Base-by-base conservation (phyloP, 225 moss, liverwort and hornwort species). In the Pseudoscleropodium purum region DNA sequence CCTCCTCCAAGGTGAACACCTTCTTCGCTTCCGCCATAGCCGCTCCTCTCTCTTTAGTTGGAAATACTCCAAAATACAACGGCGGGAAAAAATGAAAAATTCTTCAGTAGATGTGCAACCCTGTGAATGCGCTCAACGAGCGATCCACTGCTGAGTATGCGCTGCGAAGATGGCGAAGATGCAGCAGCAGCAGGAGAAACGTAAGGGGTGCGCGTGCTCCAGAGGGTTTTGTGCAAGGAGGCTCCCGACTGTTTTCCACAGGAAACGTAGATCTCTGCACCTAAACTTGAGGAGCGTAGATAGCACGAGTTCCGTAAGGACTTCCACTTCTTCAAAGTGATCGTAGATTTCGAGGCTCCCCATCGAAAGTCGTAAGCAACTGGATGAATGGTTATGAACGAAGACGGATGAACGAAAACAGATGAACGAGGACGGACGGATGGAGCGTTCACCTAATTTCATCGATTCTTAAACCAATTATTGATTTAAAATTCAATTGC, bases 1-100 rank as follows among this genome's bases (percentile, higher is more conserved):
- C 95, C 39, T 95, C 93, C 88, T 81, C 81, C 90, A 95, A 79
- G 61, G 89, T 88, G 87, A 82, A 95, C 14, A 92, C 77, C 92
- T 92, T 93, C 90, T 63, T 84, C 61, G 62, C 90, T 70, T 87
- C 87, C 90, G 93, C 89, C 94, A 94, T 94, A 49, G 90, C 90
- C 51, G 85, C 43, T 52, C 33, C 23, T 49, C 25, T 26, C 82
- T 81, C 51, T 45, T 30, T 18, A 6, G 37, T 11, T 31, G 56
- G 65, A 65, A 75, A n/a, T 61, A 25, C 80, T 64, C 54, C 49
- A 12, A 2, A 31, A 60, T 11, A 41, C 43, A 74, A 51, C 37
- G 30, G 39, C 37, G 77, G 18, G 17, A 18, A 18, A n/a, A 43
- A 81, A 13, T 21, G 33, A 43, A 47, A 39, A 66, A 79, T 43